Conservation (phyloP, 768 basidiomycete species). For the Boletus sp. region DNA sequence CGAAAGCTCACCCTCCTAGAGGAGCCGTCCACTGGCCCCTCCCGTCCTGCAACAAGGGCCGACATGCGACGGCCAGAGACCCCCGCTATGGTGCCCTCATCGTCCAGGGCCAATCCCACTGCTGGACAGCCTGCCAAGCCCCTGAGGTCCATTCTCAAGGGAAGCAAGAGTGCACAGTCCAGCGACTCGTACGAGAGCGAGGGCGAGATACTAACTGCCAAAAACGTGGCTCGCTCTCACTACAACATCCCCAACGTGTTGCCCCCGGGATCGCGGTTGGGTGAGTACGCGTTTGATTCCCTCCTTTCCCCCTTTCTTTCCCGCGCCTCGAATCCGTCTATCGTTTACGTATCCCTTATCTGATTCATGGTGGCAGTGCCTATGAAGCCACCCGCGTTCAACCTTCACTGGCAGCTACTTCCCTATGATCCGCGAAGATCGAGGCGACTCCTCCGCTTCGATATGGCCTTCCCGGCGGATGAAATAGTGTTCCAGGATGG, state of each 20-base stretch:
- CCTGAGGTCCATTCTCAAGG: conserved; percentile 33
- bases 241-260: conserved; percentile 23
- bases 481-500: conserved; percentile 24
- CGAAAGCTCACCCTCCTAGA: conserved; percentile 20
- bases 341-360: not conserved
- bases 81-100: conserved; percentile 13
- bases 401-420: conserved; percentile 50
- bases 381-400: conserved; percentile 40
- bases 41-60: conserved; percentile 16
- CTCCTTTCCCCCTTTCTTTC: not conserved
- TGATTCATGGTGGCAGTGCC: not conserved
- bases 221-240: conserved; percentile 17
- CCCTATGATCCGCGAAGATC: conserved; percentile 36
- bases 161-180: conserved; percentile 7
- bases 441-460: conserved; percentile 46
- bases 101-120: conserved; percentile 21
- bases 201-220: conserved; percentile 22
- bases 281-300: conserved; percentile 17
- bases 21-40: conserved; percentile 6
- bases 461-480: conserved; percentile 46
- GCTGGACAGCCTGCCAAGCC: conserved; percentile 23
- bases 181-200: conserved; percentile 33
- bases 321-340: not conserved
- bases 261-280: conserved; percentile 26
- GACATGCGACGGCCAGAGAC: conserved; percentile 20